Evolutionary conservation across 495 filamentous ascomycete genomes (phyloP).

Genomic region (Chaetomium cochliodes): DNA sequence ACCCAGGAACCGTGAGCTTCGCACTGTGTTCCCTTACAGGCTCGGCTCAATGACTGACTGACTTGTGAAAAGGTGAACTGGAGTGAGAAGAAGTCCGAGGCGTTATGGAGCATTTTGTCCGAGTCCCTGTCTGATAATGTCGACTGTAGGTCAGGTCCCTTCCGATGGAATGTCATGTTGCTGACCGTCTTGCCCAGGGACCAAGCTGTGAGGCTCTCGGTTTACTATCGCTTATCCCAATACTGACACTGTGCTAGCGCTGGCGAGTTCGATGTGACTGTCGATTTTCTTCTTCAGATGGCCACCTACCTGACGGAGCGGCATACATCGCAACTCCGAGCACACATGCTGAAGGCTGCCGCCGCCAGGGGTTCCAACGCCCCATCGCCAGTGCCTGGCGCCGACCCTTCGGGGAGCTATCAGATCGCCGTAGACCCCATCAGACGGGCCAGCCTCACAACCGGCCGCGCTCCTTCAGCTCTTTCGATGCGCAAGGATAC

Average conservation of each 20-base stretch:
- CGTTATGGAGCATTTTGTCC: slow-evolving; percentile 88
- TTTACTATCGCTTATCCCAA: not conserved
- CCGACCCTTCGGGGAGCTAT: slow-evolving; percentile 42
- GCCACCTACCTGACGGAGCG: slow-evolving; percentile 93
- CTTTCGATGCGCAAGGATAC: slow-evolving; percentile 63
- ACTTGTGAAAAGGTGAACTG: slow-evolving; percentile 44
- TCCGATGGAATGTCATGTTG: slow-evolving; percentile 16
- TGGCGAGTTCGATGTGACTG: slow-evolving; percentile 60
- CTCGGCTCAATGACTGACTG: slow-evolving; percentile 18
- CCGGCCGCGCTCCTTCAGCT: slow-evolving; percentile 60
- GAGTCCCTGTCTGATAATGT: slow-evolving; percentile 72
- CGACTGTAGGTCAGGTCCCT: slow-evolving; percentile 62
- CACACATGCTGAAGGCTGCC: slow-evolving; percentile 78
- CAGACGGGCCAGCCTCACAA: slow-evolving; percentile 58
- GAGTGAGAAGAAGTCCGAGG: slow-evolving; percentile 77
- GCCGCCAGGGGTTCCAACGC: slow-evolving; percentile 49
- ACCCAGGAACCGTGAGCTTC: slow-evolving; percentile 74
- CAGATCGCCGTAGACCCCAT: slow-evolving; percentile 53
- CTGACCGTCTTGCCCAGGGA: slow-evolving; percentile 61
- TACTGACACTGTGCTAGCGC: slow-evolving; percentile 43
- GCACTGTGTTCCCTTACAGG: slow-evolving; percentile 19
- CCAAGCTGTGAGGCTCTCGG: slow-evolving; percentile 61
- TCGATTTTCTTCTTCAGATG: slow-evolving; percentile 88
- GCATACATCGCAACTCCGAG: slow-evolving; percentile 81
- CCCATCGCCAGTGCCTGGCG: slow-evolving; percentile 52